phyloP scores from a whole-genome alignment of 129 eudicot genomes.

The Oenanthe sinensis region DNA sequence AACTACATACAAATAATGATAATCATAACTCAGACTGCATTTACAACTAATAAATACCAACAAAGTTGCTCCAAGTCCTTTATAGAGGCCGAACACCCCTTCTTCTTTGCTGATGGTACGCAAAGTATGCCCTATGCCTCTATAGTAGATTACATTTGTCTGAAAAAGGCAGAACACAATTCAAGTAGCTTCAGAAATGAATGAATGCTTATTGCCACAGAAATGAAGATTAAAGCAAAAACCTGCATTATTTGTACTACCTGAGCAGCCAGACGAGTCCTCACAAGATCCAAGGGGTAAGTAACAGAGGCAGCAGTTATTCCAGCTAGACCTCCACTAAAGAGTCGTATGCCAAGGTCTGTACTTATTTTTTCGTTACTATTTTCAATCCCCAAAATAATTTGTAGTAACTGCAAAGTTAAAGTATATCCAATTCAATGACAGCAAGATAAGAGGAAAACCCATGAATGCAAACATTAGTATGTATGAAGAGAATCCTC shows the following conservation, averaged over 20 bases:
- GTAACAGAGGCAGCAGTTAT: conserved; percentile 82
- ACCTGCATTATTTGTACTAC: conserved; percentile 18
- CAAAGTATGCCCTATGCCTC: conserved; percentile 79
- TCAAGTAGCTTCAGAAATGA: not conserved
- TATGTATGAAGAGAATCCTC: conserved; percentile 8
- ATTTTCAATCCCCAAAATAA: conserved; percentile 37
- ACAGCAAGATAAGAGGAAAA: conserved; percentile 8
- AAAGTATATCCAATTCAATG: conserved; percentile 15
- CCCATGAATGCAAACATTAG: not conserved
- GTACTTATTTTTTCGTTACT: conserved; percentile 45
- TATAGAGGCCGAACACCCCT: conserved; percentile 71
- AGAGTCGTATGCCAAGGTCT: conserved; percentile 64
- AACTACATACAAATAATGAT: not conserved
- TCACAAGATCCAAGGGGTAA: conserved; percentile 82
- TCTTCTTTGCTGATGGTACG: conserved; percentile 73
- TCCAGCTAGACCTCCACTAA: conserved; percentile 89
- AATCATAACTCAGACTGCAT: not conserved
- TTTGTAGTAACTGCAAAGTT: conserved; percentile 48
- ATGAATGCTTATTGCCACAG: not conserved
- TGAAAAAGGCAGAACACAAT: conserved; percentile 27
- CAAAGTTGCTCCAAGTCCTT: conserved; percentile 88
- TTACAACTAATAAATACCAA: conserved; percentile 43
- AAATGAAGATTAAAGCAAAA: conserved; percentile 1
- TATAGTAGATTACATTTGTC: conserved; percentile 72
- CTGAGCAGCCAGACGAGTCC: conserved; percentile 94